Percentiles rank a stretch among this genome's conserved stretches.
Conservation (phyloP, 208 protist species). For the Strigomonas culicis region DNA sequence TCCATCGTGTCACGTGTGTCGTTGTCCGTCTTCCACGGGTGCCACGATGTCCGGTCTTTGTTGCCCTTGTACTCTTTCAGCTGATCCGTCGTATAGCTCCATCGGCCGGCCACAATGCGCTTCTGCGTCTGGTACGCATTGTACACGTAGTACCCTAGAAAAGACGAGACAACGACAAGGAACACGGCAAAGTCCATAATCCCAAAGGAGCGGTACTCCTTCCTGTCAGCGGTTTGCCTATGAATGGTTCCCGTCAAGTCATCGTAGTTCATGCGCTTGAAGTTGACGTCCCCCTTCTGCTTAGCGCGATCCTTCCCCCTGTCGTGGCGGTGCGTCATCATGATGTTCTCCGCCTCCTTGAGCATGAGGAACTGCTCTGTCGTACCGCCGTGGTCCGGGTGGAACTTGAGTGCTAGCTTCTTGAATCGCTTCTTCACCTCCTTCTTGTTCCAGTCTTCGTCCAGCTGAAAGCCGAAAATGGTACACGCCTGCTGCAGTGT, state of each 20-base stretch:
- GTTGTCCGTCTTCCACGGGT: constrained; percentile 72
- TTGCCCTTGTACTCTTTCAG: constrained; percentile 34
- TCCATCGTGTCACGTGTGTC: constrained; percentile 72
- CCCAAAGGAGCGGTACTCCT: constrained; percentile 72
- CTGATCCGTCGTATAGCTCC: constrained; percentile 78
- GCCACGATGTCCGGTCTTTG: constrained; percentile 36
- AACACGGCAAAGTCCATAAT: constrained; percentile 66
- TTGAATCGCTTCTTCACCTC: constrained; percentile 82
- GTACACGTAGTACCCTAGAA: constrained; percentile 78
- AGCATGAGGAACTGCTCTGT: constrained; percentile 81
- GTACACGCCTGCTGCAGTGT: constrained; percentile 82
- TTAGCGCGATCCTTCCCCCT: constrained; percentile 31
- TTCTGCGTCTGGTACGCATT: constrained; percentile 58
- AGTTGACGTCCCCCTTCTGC: constrained; percentile 49
- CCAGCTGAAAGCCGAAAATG: constrained; percentile 86
- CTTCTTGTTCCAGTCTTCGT: constrained; percentile 57
- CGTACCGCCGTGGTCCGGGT: constrained; percentile 81
- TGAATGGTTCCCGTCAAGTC: constrained; percentile 81
- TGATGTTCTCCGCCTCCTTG: constrained; percentile 78
- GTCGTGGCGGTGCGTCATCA: constrained; percentile 78
- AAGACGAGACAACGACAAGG: constrained; percentile 13
- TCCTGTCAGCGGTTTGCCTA: constrained; percentile 57
- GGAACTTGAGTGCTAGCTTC: constrained; percentile 68
- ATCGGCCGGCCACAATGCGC: constrained; percentile 53
- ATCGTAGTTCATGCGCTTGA: constrained; percentile 78